Conservation (phyloP, 768 basidiomycete genomes). For the Kwoniella dendrophila region DNA sequence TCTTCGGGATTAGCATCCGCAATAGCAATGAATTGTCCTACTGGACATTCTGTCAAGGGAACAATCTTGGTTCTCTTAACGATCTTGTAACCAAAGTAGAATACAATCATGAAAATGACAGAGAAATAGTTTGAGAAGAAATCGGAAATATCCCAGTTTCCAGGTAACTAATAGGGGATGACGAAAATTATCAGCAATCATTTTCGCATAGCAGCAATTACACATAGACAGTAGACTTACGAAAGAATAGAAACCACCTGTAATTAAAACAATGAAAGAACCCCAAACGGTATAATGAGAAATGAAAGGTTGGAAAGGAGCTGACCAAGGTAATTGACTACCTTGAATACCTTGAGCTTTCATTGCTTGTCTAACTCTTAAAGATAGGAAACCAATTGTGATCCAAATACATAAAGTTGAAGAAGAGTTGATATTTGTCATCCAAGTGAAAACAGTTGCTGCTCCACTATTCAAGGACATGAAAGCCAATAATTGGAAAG, state of each 20-base stretch:
- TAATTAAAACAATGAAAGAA: slow-evolving; percentile 34
- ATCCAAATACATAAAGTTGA: slow-evolving; percentile 36
- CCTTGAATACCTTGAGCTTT: slow-evolving; percentile 4
- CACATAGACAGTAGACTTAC: slow-evolving; percentile 22
- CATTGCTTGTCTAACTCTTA: slow-evolving; percentile 17
- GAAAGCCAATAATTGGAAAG: slow-evolving; percentile 29
- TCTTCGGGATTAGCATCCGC: slow-evolving; percentile 30
- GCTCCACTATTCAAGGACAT: slow-evolving; percentile 27
- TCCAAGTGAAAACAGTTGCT: slow-evolving; percentile 33
- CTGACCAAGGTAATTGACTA: slow-evolving; percentile 14
- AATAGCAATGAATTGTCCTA: slow-evolving; percentile 26
- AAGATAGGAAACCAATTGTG: slow-evolving; percentile 16
- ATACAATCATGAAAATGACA: slow-evolving; percentile 21
- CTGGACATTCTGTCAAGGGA: slow-evolving; percentile 30
- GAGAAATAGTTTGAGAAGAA: slow-evolving; percentile 31
- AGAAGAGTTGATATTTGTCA: slow-evolving; percentile 34
- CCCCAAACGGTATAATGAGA: slow-evolving; percentile 14
- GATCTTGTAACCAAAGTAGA: slow-evolving; percentile 52
- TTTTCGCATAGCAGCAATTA: neutral
- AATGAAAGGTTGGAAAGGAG: neutral
- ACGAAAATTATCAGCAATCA: neutral
- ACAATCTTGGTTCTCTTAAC: slow-evolving; percentile 42
- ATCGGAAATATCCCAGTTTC: slow-evolving; percentile 30
- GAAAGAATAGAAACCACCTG: slow-evolving; percentile 50
- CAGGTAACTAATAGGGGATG: slow-evolving; percentile 15